Percentiles rank a stretch among this genome's conserved stretches.
Conservation (phyloP, 2,329 filamentous ascomycete species). For the Proliferodiscus dingleyae region DNA sequence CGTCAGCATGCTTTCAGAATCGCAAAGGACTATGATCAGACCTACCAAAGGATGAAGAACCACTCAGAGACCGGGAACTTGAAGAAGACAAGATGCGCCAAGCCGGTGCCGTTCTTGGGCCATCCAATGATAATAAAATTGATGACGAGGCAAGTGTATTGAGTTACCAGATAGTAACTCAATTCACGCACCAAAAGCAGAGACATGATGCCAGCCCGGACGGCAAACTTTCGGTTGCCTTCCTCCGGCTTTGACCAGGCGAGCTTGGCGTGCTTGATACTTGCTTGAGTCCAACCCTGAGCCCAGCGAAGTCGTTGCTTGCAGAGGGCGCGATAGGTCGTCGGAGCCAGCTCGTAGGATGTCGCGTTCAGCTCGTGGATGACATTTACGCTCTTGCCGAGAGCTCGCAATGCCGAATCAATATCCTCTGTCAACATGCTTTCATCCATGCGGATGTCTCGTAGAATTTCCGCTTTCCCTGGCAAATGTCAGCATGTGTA, state of each 20-base stretch:
- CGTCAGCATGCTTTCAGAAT: neutral
- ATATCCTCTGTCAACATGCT: conserved; percentile 47
- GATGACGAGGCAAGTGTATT: conserved; percentile 42
- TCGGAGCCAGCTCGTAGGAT: conserved; percentile 44
- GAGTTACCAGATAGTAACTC: conserved; percentile 44
- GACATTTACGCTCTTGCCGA: conserved; percentile 34
- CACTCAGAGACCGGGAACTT: conserved; percentile 43
- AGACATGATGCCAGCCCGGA: conserved; percentile 41
- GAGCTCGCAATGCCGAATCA: conserved; percentile 43
- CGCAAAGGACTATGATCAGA: neutral
- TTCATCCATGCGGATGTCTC: conserved; percentile 44
- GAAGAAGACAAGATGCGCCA: conserved; percentile 42
- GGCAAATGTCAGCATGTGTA: no score
- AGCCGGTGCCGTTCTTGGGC: conserved; percentile 33
- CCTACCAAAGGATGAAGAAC: conserved; percentile 42
- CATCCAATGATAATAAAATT: conserved; percentile 42
- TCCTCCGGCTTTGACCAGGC: conserved; percentile 37
- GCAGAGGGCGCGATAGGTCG: conserved; percentile 40
- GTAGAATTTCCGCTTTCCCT: conserved; percentile 39
- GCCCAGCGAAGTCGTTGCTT: conserved; percentile 47
- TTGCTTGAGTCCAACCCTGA: conserved; percentile 47
- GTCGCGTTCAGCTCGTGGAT: conserved; percentile 45
- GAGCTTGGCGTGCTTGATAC: conserved; percentile 37
- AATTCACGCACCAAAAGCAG: conserved; percentile 41
- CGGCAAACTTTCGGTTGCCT: conserved; percentile 31